Evolutionary conservation across 73 alveolate genomes (phyloP), one percentile per base, ranked within the genome.

Genomic region (Paramecium biaurelia): DNA sequence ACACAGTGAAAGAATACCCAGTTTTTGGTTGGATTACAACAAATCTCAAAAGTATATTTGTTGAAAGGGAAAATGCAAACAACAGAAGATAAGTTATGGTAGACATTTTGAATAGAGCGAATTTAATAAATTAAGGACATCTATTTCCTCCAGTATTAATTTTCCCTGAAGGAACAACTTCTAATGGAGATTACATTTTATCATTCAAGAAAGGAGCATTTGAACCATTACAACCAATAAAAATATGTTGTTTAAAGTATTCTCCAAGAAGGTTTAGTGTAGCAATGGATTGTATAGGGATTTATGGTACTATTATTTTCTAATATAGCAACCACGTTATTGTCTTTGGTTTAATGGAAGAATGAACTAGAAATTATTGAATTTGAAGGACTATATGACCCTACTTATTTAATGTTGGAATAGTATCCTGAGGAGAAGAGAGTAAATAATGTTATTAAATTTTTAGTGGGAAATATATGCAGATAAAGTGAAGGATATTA

Each of bases 101-200:
- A 20, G 90, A 76, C 59, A 89, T 89, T 43, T 47, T 34, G n/a
- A 59, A 86, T 47, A 92, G 98, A 57, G 95, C 86, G 58, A 92
- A 93, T 42, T 92, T 74, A 23, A 93, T 93, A 82, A 93, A 93
- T 93, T 85, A 95, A 57, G 97, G 97, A 7, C 92, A 95, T 82
- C 70, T 35, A 30, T 95, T 92, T 28, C 93, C 96, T 67, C 95
- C 96, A 28, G 85, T 95, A 41, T 85, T 92, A 49, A 86, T 95
- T 18, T 95, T 95, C 57, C 98, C 98, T 20, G 98, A 95, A 92
- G 98, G 98, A 30, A 95, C 98, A 23, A 88, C 97, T 10, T 92
- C 97, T 10, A 93, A 93, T 88, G 96, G 96, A 34, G 92, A 92
- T 76, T 92, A 95, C 85, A 42, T 95, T 38, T 76, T 76, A 79